Evolutionary conservation across 208 protist species (phyloP), one percentile per base, ranked within the genome.

Genomic region (Herpetomonas samuelpessoai): DNA sequence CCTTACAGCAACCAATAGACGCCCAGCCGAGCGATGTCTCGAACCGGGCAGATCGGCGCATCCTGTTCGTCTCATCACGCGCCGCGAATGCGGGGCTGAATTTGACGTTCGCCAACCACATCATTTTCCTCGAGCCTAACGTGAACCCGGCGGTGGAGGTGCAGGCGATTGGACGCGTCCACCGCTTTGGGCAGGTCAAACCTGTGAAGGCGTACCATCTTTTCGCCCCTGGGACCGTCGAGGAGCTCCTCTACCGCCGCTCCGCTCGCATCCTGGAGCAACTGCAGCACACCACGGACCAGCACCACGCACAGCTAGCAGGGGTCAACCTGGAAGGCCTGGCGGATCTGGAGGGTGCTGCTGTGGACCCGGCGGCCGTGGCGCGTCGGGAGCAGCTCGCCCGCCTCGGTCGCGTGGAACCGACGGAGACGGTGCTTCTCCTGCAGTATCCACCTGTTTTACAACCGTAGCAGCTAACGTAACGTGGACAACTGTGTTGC

Each of bases 101-200:
- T 54, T 57, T 92, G 19, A 86, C 79, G 12, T 83, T 84, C 28
- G 85, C 83, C 14, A 86, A 89, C 57, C 75, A 83, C 58, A 71
- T 95, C 55, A 52, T 93, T 24, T 84, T 95, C 49, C 52, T 88
- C 25, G 88, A 92, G 59, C 76, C 73, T 25, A 81, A 77, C 57
- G 24, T 84, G 50, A 95, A 95, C 62, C 78, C 80, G 1, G 81
- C 86, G 3, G 62, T 84, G 16, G 83, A 92, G 56, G 50, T 76
- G 24, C 86, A 95, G 69, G 86, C 88, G 9, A 75, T 92, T 51
- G 88, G 81, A 22, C 80, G 88, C 29, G 77, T 80, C 9, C 90
- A 98, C 64, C 71, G 95, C 51, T 97, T 98, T 49, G 96, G 93
- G 16, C 95, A 98, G 71, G 88, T 31, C 19, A 79, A 77, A 41